Evolutionary conservation across 352 stramenopile genomes (phyloP).

Genomic region (Plasmopara viticola): DNA sequence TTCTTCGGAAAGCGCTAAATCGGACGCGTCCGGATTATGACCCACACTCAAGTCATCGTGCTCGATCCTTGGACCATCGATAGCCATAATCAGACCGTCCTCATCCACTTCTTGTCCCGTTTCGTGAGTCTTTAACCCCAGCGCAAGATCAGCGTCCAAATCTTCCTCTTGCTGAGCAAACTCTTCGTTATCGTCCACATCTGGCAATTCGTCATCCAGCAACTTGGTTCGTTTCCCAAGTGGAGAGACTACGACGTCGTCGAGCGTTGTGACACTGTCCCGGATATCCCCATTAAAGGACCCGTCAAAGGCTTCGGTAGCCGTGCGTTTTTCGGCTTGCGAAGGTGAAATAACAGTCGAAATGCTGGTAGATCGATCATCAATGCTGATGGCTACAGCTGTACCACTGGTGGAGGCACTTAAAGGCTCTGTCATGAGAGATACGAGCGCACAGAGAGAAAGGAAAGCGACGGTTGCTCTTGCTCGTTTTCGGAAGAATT

Average conservation of each 20-base stretch:
- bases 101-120: slow-evolving; percentile 9
- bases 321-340: slow-evolving; percentile 19
- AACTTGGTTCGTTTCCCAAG: slow-evolving; percentile 43
- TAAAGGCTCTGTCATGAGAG: slow-evolving; percentile 20
- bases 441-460: neutral
- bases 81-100: neutral
- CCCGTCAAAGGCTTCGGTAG: slow-evolving; percentile 21
- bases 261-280: slow-evolving; percentile 41
- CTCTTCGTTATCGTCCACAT: slow-evolving; percentile 43
- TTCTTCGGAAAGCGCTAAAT: no score
- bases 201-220: slow-evolving; percentile 36
- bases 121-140: slow-evolving; percentile 14
- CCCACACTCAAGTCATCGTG: neutral
- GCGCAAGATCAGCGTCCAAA: slow-evolving; percentile 20
- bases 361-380: neutral
- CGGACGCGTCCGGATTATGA: no score
- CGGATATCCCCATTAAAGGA: slow-evolving; percentile 21
- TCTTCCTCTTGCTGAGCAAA: slow-evolving; percentile 28
- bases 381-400: slow-evolving; percentile 8
- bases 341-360: neutral
- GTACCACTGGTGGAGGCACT: neutral
- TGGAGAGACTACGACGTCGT: slow-evolving; percentile 55
- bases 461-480: no score
- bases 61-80: neutral
- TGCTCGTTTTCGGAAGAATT: no score